These are phyloP conservation scores for Colletotrichum sp. DNA, from an alignment of 2,329 filamentous ascomycete genomes.

Conservation along the genomic window DNA sequence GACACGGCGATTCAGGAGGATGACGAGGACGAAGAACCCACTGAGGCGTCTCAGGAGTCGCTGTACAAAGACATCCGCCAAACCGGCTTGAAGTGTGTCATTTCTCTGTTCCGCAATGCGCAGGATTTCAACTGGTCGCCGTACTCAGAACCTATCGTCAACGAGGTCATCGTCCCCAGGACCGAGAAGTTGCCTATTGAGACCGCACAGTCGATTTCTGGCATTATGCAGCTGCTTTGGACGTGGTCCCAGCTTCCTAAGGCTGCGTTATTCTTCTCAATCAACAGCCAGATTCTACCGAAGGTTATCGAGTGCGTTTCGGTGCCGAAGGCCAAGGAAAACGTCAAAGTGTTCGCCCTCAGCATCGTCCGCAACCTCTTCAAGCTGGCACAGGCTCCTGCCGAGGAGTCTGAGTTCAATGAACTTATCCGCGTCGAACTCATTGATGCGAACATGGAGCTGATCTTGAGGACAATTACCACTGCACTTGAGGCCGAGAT, in stretches of 20 bases:
- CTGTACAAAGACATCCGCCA: constrained; percentile 71
- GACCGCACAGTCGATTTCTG: constrained; percentile 88
- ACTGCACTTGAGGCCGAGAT: constrained; percentile 66
- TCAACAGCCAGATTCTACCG: constrained; percentile 68
- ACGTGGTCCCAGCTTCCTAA: constrained; percentile 77
- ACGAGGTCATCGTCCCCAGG: constrained; percentile 77
- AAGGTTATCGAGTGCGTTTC: constrained; percentile 76
- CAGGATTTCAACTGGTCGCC: constrained; percentile 73
- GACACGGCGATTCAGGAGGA: constrained; percentile 40
- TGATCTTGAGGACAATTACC: constrained; percentile 72
- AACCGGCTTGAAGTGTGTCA: constrained; percentile 82
- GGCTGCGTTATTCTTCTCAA: constrained; percentile 70
- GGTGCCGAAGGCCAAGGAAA: constrained; percentile 78
- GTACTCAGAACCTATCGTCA: constrained; percentile 74
- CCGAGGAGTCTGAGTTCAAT: constrained; percentile 58
- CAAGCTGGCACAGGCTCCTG: constrained; percentile 60
- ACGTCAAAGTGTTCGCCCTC: constrained; percentile 84
- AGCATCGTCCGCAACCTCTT: constrained; percentile 76
- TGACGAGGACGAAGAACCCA: constrained; percentile 43
- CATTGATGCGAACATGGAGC: constrained; percentile 60
- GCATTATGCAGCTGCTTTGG: constrained; percentile 78
- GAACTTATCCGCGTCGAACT: constrained; percentile 61
- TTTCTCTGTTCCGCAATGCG: constrained; percentile 77
- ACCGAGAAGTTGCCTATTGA: constrained; percentile 81
- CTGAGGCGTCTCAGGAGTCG: constrained; percentile 54